Conservation (phyloP, 352 stramenopile genomes). For the Ochromonadaceae sp. region DNA sequence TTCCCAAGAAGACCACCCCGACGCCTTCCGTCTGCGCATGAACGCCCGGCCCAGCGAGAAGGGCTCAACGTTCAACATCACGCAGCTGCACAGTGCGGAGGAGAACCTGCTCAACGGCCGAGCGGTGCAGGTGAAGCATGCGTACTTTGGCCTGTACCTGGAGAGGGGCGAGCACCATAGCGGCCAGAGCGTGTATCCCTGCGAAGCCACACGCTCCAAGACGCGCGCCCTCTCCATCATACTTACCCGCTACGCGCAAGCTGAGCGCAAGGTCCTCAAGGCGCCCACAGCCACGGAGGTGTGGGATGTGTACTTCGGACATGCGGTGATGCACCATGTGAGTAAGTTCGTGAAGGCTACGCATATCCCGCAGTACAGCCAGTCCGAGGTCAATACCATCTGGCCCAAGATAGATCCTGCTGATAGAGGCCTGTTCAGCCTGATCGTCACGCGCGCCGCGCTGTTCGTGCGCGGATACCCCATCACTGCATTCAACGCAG, state of each 20-base stretch:
- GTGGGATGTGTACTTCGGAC: too few relatives aligned
- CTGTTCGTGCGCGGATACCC: conserved; percentile 8
- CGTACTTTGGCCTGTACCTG: background rate
- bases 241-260: conserved; percentile 19
- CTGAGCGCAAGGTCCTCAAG: background rate
- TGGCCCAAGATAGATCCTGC: background rate
- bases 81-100: background rate
- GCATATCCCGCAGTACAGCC: background rate
- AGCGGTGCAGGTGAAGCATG: conserved; percentile 7
- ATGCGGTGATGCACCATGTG: too few relatives aligned
- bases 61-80: background rate
- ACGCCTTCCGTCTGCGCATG: too few relatives aligned
- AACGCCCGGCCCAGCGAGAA: background rate
- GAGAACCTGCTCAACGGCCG: background rate
- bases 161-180: conserved; percentile 14
- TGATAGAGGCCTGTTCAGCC: background rate
- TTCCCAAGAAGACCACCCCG: too few relatives aligned
- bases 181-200: too few relatives aligned
- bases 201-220: too few relatives aligned
- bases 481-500: background rate
- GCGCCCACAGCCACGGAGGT: conserved; percentile 12
- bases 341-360: too few relatives aligned
- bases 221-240: too few relatives aligned
- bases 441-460: background rate
- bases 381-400: background rate